These are phyloP conservation scores for Verticillium nonalfalfae DNA, from an alignment of 2,329 filamentous ascomycete genomes.

Conservation along the genomic window DNA sequence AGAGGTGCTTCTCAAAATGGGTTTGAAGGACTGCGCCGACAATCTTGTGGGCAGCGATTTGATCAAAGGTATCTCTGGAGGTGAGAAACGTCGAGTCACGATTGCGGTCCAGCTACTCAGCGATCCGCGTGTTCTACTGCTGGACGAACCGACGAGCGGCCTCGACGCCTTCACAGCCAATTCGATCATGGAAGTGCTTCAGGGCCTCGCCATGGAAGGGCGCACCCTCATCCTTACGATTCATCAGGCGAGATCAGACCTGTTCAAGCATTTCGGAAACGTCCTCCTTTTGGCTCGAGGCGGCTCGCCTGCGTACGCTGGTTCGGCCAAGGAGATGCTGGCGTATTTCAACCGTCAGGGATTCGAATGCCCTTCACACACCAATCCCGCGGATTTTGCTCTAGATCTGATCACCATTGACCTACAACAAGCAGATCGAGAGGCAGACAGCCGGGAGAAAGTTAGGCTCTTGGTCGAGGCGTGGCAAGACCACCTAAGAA, in stretches of 20 bases:
- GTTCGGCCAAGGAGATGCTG: conserved; percentile 57
- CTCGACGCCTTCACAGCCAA: conserved; percentile 72
- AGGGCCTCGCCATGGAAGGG: conserved; percentile 64
- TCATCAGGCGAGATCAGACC: conserved; percentile 68
- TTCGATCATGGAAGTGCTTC: conserved; percentile 69
- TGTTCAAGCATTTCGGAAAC: conserved; percentile 67
- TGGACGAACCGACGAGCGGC: conserved; percentile 73
- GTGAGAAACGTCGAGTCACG: conserved; percentile 71
- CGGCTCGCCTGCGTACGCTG: conserved; percentile 62
- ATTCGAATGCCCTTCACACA: conserved; percentile 59
- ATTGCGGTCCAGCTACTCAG: conserved; percentile 75
- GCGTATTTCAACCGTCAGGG: conserved; percentile 55
- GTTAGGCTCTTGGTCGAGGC: conserved; percentile 54
- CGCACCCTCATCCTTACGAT: conserved; percentile 72
- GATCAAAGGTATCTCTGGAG: conserved; percentile 73
- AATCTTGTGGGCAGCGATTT: conserved; percentile 67
- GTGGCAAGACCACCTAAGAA: conserved; percentile 35
- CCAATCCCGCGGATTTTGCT: conserved; percentile 73
- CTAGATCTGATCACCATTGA: conserved; percentile 73
- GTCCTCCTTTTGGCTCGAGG: conserved; percentile 65
- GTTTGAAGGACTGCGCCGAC: conserved; percentile 71
- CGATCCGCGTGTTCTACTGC: conserved; percentile 63
- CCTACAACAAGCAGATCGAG: conserved; percentile 57
- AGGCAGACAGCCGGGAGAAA: conserved; percentile 55
- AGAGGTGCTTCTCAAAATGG: conserved; percentile 67